Conservation (phyloP, 1,284 basidiomycete species). For the Fistulinella cinereoalba region DNA sequence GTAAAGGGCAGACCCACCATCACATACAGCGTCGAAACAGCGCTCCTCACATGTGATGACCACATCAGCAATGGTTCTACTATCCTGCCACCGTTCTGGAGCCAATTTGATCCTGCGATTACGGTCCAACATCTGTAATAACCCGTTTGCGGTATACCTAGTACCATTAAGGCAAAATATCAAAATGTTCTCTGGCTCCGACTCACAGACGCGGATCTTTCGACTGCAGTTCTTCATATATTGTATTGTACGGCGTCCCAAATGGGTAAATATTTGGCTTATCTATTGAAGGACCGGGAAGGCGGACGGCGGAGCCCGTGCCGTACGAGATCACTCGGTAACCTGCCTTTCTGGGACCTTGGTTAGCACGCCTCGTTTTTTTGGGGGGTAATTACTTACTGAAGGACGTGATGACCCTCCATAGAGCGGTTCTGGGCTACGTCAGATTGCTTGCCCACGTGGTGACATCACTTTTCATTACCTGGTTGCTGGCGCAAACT, state of each 20-base stretch:
- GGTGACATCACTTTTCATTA: constrained; percentile 35
- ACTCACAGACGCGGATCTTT: constrained; percentile 87
- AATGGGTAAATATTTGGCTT: constrained; percentile 98
- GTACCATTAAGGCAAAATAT: constrained; percentile 14
- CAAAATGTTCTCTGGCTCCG: not conserved
- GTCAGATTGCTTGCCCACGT: constrained; percentile 12
- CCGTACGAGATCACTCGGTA: constrained; percentile 92
- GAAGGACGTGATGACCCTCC: constrained; percentile 93
- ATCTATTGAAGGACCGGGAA: constrained; percentile 95
- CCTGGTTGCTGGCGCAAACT: constrained; percentile 97
- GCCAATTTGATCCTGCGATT: constrained; percentile 91
- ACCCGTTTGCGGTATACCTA: constrained; percentile 93
- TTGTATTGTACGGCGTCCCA: constrained; percentile 97
- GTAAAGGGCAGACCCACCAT: constrained; percentile 59
- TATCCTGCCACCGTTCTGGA: constrained; percentile 97
- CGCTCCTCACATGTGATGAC: constrained; percentile 99
- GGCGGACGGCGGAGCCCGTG: constrained; percentile 93
- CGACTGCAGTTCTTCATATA: constrained; percentile 87
- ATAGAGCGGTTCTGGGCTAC: constrained; percentile 89
- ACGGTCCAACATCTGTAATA: constrained; percentile 97
- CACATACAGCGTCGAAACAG: constrained; percentile 98
- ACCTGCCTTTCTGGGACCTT: constrained; percentile 68
- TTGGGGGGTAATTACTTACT: constrained; percentile 52
- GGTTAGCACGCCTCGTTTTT: constrained; percentile 9
- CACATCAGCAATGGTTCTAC: constrained; percentile 82